These are phyloP conservation scores for Dioscorea alata DNA, from an alignment of 106 monocot species.

Conservation along the genomic window DNA sequence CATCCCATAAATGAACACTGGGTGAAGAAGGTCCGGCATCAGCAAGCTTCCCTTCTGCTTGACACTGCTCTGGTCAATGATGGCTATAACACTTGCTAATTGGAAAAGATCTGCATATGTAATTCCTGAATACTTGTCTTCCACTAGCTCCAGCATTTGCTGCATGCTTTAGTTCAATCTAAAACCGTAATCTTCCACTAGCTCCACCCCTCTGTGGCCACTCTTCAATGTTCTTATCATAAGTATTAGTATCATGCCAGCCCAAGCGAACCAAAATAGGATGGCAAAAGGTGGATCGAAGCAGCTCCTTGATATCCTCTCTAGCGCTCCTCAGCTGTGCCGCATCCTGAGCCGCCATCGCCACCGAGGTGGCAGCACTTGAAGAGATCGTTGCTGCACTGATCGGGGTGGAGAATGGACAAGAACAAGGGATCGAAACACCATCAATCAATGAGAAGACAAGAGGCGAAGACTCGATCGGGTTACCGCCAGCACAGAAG, in stretches of 20 bases:
- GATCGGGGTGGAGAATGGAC: slow-evolving; percentile 5
- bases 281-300: slow-evolving; percentile 62
- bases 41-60: slow-evolving; percentile 63
- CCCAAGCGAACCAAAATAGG: slow-evolving; percentile 91
- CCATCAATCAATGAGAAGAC: neutral
- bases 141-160: slow-evolving; percentile 68
- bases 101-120: slow-evolving; percentile 97
- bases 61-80: slow-evolving; percentile 63
- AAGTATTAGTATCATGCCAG: slow-evolving; percentile 98
- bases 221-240: slow-evolving; percentile 90
- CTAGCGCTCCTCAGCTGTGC: slow-evolving; percentile 73
- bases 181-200: slow-evolving; percentile 90
- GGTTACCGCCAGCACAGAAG: neutral
- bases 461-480: neutral
- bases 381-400: neutral
- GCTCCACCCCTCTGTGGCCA: slow-evolving; percentile 94
- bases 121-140: slow-evolving; percentile 84
- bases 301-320: slow-evolving; percentile 82
- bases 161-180: slow-evolving; percentile 78
- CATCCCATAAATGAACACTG: slow-evolving; percentile 78
- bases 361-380: slow-evolving; percentile 12
- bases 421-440: neutral
- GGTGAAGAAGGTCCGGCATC: slow-evolving; percentile 92
- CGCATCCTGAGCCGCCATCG: slow-evolving; percentile 42
- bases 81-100: slow-evolving; percentile 89